Base-by-base conservation (phyloP, 192 early-diverging fungal species). In the Backusella mclennaniae region DNA sequence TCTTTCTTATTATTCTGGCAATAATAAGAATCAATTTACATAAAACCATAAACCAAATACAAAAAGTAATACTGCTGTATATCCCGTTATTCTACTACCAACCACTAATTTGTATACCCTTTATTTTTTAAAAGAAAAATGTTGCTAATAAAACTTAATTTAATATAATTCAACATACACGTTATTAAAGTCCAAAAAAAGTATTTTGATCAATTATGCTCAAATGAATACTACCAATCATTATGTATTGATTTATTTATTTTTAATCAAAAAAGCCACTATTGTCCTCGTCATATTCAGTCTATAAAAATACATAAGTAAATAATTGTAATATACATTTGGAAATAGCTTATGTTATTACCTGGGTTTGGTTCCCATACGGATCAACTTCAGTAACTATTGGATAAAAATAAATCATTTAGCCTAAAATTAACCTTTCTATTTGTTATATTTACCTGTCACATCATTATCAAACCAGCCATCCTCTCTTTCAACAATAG, bases 401-500 rank as follows among this genome's bases (percentile, higher is more conserved):
- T 14, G 14, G 33, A 4, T 35, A 56, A 44, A 46, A 33, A 14
- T 29, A 23, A 39, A 12, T 39, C 9, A 36, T 17, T 63, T 63
- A 63, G 56, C 26, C 56, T 63, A 63, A 23, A 63, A 29, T 29
- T 31, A 9, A 63, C 26, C 23, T 29, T 11, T 63, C 26, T 63
- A 63, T 29, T 56, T 56, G 15, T n/a, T 56, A 14, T 31, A 11
- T 29, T 68, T 78, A 78, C 77, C 72, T 74, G 75, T 80, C 19
- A 41, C 69, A 21, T 67, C 42, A 35, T 82, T 74, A 19, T 52
- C 38, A 42, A 82, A 82, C 73, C 76, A 78, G n/a, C 80, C 80
- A 75, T 82, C 80, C 6, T 74, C 69, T 66, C 68, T 74, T 72
- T 73, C 35, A 23, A 82, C 42, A 23, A 72, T 38, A 12, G 71